These are phyloP conservation scores for Scedosporium apiospermum DNA, from an alignment of 2,329 filamentous ascomycete species.

Conservation along the genomic window DNA sequence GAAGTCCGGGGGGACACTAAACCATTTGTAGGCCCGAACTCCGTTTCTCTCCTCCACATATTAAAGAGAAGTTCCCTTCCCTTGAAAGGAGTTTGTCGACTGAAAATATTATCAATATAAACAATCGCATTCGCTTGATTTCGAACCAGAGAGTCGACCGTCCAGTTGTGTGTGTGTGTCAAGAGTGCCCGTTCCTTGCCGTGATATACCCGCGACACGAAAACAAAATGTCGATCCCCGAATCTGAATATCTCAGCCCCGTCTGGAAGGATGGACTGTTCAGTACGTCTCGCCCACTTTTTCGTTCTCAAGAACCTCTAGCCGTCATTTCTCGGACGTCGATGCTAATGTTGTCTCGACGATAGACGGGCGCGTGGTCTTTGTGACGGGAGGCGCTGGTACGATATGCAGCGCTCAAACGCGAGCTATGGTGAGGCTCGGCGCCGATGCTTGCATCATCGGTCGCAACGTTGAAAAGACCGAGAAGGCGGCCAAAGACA, in stretches of 20 bases:
- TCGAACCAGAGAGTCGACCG: neutral
- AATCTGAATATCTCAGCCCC: constrained; percentile 67
- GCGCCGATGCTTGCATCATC: constrained; percentile 88
- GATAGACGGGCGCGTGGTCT: constrained; percentile 75
- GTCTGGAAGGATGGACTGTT: constrained; percentile 87
- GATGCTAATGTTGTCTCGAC: neutral
- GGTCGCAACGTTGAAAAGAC: constrained; percentile 88
- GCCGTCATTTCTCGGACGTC: neutral
- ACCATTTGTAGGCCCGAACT: neutral
- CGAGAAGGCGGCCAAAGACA: constrained; percentile 67
- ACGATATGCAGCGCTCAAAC: constrained; percentile 94
- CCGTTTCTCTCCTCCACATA: neutral
- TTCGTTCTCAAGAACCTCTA: neutral
- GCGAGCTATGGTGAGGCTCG: constrained; percentile 79
- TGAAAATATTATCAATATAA: no score
- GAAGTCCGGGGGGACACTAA: neutral
- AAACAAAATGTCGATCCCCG: constrained; percentile 53
- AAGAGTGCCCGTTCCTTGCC: neutral
- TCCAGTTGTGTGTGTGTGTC: neutral
- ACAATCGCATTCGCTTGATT: no score
- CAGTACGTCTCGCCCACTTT: constrained; percentile 37
- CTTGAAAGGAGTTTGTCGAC: no score
- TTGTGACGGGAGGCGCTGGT: constrained; percentile 90
- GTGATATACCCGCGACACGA: no score
- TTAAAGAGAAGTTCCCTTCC: neutral